phyloP scores from a whole-genome alignment of 202 grass and related monocot genomes.

The Hordeum pubiflorum region DNA sequence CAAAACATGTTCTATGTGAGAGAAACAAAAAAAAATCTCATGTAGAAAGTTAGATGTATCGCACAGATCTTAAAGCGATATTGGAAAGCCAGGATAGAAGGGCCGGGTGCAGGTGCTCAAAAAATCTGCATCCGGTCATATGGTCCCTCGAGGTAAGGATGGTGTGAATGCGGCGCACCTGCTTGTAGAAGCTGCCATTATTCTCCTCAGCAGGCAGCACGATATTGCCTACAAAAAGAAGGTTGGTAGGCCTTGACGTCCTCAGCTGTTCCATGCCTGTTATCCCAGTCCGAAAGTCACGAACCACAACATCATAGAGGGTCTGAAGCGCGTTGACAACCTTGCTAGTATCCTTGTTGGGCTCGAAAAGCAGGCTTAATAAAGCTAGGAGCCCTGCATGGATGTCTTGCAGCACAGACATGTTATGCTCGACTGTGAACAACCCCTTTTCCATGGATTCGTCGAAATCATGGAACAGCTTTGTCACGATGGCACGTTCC shows the following conservation, averaged over 20 bases:
- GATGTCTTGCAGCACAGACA: slow-evolving; percentile 44
- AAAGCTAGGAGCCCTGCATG: slow-evolving; percentile 53
- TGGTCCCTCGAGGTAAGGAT: slow-evolving; percentile 79
- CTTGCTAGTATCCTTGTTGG: slow-evolving; percentile 59
- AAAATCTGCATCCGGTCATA: neutral
- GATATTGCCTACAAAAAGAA: slow-evolving; percentile 71
- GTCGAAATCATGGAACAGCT: slow-evolving; percentile 64
- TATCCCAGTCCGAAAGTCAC: slow-evolving; percentile 63
- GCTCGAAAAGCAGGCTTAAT: slow-evolving; percentile 42
- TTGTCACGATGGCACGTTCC: slow-evolving; percentile 57
- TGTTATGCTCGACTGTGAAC: slow-evolving; percentile 71
- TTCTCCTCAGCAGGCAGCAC: slow-evolving; percentile 50
- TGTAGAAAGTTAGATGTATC: no score
- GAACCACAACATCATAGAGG: slow-evolving; percentile 70
- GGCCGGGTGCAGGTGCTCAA: no score
- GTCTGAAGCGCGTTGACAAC: slow-evolving; percentile 75
- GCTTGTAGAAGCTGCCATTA: slow-evolving; percentile 60
- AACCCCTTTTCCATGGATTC: slow-evolving; percentile 41
- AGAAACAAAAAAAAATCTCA: no score
- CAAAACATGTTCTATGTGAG: no score
- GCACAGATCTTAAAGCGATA: no score
- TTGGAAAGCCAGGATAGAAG: no score
- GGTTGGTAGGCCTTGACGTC: slow-evolving; percentile 28
- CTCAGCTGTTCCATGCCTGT: slow-evolving; percentile 71
- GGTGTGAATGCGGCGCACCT: slow-evolving; percentile 64